Conservation (phyloP, 2,329 filamentous ascomycete genomes). For the Elsinoe fawcettii region DNA sequence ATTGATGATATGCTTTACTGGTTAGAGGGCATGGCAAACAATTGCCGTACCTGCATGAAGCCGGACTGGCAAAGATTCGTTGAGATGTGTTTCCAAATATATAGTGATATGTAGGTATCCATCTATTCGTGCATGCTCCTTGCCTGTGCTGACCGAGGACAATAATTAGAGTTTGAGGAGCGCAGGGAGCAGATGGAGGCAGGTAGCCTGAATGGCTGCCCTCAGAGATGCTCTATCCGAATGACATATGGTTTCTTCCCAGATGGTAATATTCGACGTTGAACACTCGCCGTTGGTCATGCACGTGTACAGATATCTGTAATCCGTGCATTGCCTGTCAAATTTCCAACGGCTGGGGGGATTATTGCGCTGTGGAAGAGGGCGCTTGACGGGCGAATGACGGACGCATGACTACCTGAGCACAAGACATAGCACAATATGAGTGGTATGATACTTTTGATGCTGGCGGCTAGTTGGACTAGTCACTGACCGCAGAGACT, state of each 20-base stretch:
- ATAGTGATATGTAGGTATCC: background rate
- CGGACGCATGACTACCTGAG: background rate
- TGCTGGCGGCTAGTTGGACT: background rate
- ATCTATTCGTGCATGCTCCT: background rate
- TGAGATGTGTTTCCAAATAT: background rate
- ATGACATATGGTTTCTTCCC: background rate
- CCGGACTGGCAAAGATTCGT: background rate
- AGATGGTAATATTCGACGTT: conserved; percentile 9
- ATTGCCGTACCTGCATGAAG: no score
- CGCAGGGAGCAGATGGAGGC: no score
- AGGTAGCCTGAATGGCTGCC: no score
- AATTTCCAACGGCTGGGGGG: conserved; percentile 8
- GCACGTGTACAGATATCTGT: conserved; percentile 7
- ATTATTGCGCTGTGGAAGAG: no score
- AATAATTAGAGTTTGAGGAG: background rate
- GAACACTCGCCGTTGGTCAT: conserved; percentile 5
- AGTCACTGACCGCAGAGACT: background rate
- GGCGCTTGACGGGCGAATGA: background rate
- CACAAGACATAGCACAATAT: no score
- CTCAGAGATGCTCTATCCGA: no score
- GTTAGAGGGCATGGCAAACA: background rate
- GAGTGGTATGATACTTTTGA: no score
- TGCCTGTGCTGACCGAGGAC: background rate
- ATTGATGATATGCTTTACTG: conserved; percentile 1
- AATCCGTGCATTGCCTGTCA: conserved; percentile 10